A percentile compares a stretch with the other conserved stretches of the same genome.
Evolutionary conservation across 2,329 filamentous ascomycete genomes (phyloP).

Genomic region (Rhynchosporium graminicola): DNA sequence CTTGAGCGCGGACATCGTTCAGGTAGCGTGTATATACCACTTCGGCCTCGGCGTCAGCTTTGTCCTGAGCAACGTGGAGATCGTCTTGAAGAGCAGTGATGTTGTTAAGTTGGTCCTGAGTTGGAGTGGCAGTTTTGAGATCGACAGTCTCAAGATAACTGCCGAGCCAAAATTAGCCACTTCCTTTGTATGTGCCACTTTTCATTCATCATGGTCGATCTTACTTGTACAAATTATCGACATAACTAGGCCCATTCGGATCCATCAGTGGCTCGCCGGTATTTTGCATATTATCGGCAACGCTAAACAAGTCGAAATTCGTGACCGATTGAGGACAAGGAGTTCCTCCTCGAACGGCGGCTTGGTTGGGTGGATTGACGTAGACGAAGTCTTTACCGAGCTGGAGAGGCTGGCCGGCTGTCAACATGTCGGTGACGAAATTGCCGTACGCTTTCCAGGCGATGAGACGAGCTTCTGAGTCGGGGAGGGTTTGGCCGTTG

Average conservation of each 20-base stretch:
- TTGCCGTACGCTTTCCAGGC: constrained; percentile 7
- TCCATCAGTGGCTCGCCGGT: constrained; percentile 5
- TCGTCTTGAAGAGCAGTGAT: constrained; percentile 13
- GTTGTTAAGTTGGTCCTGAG: constrained; percentile 15
- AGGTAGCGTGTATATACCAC: constrained; percentile 17
- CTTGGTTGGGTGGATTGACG: constrained; percentile 5
- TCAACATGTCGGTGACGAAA: constrained; percentile 6
- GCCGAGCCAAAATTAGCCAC: too few species aligned
- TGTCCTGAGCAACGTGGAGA: constrained; percentile 16
- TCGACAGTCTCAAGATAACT: constrained; percentile 21
- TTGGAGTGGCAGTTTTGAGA: constrained; percentile 14
- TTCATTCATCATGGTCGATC: background rate
- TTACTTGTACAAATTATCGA: constrained; percentile 8
- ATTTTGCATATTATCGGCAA: background rate
- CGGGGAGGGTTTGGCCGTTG: background rate
- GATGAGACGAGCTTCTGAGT: constrained; percentile 6
- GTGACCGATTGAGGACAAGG: constrained; percentile 9
- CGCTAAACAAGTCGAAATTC: constrained; percentile 9
- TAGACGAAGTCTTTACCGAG: constrained; percentile 9
- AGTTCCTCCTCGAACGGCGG: constrained; percentile 9
- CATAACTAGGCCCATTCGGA: constrained; percentile 1
- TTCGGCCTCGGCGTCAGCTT: constrained; percentile 13
- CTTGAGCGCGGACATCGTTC: constrained; percentile 19
- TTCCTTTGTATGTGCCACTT: too few species aligned
- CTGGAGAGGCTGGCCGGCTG: background rate